phyloP scores from a whole-genome alignment of 139 green algal genomes.

The Eudorina sp. region DNA sequence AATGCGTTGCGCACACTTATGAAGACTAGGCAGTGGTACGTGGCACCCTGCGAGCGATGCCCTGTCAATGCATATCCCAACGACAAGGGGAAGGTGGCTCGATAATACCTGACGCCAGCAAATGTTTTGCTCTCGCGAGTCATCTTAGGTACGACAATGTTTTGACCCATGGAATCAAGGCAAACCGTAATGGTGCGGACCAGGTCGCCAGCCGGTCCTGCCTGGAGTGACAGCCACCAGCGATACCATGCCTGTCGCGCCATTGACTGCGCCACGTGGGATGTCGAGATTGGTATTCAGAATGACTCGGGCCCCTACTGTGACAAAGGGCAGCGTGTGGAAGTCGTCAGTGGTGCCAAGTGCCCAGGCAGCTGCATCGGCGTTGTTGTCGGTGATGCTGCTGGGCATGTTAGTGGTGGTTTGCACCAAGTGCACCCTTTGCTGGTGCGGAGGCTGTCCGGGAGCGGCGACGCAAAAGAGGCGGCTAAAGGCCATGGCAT shows the following conservation, averaged over 20 bases:
- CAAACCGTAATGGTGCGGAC: not conserved
- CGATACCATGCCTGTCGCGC: not conserved
- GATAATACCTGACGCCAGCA: not conserved
- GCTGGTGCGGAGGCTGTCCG: not conserved
- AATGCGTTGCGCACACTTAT: not conserved
- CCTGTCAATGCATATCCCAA: not conserved
- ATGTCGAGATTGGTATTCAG: not conserved
- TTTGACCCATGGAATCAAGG: not conserved
- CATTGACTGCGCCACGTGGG: not conserved
- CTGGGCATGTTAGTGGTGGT: not conserved
- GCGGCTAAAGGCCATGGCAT: not conserved
- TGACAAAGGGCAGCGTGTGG: not conserved
- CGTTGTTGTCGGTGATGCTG: no score
- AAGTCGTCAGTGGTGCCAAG: not conserved
- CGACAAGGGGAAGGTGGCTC: not conserved
- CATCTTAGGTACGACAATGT: not conserved
- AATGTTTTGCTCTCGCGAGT: not conserved
- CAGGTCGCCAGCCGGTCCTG: not conserved
- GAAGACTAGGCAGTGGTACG: not conserved
- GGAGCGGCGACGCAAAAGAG: not conserved
- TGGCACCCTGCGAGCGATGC: not conserved
- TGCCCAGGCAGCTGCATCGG: not conserved
- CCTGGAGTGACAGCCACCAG: not conserved
- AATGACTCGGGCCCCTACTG: not conserved
- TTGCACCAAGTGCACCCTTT: not conserved